Percentiles rank a stretch among this genome's conserved stretches.
Conservation (phyloP, 2,329 filamentous ascomycete genomes). For the Aspergillus quadricinctus region DNA sequence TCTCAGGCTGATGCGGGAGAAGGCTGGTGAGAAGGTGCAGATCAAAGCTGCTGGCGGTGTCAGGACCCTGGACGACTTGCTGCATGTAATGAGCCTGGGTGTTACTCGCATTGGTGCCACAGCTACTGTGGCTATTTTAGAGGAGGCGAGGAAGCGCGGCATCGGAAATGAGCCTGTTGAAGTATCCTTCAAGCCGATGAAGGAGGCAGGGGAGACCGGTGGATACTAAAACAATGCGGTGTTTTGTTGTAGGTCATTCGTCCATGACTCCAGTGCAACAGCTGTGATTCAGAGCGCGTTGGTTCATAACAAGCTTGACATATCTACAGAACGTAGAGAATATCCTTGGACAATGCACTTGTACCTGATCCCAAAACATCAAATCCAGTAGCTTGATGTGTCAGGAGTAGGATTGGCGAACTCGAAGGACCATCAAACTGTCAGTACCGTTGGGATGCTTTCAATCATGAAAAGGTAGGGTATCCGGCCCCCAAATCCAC, state of each 20-base stretch:
- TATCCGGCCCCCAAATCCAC: slow-evolving; percentile 21
- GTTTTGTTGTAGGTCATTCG: too few relatives aligned
- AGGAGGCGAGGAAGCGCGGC: slow-evolving; percentile 50
- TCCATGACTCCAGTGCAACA: too few relatives aligned
- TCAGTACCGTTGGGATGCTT: neutral
- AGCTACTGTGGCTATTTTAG: slow-evolving; percentile 52
- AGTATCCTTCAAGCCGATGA: slow-evolving; percentile 22
- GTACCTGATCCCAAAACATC: neutral
- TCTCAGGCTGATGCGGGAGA: slow-evolving; percentile 52
- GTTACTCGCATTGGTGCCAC: slow-evolving; percentile 55
- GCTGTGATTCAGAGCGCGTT: too few relatives aligned
- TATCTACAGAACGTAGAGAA: too few relatives aligned
- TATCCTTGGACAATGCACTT: neutral
- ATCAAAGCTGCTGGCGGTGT: slow-evolving; percentile 58
- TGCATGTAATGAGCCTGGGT: slow-evolving; percentile 52
- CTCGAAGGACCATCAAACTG: neutral
- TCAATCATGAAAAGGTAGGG: neutral
- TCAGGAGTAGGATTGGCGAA: neutral
- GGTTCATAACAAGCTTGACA: neutral
- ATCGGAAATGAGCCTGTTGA: slow-evolving; percentile 37
- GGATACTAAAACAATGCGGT: slow-evolving; percentile 12
- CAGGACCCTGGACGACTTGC: slow-evolving; percentile 52
- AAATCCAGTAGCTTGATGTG: neutral
- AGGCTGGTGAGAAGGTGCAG: slow-evolving; percentile 43
- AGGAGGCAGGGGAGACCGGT: slow-evolving; percentile 5